Base-by-base conservation (phyloP, 345 rosid genomes). In the Toxicodendron radicans region DNA sequence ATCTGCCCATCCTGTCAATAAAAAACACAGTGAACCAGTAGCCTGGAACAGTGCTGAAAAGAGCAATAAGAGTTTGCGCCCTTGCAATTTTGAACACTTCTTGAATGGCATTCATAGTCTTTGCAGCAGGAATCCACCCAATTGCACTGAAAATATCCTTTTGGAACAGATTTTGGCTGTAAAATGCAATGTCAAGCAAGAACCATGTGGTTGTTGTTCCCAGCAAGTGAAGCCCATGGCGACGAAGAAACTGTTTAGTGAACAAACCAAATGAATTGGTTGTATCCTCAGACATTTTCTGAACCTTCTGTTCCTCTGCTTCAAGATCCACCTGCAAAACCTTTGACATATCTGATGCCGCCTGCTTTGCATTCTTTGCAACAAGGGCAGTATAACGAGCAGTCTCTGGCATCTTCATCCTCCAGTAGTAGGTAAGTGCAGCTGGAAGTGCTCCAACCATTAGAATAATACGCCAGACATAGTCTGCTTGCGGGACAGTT, bases 321-420 rank as follows among this genome's bases (percentile, higher is more conserved):
- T 88, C 85, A 17, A 91, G 70, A 52, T 92, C 92, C 32, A 89
- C 75, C 75, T 92, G 92, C 74, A 92, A 58, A 68, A 92, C 97
- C 79, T 88, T 91, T 3, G 97, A 88, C 97, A 91, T 92, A 60
- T 91, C 92, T 0, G 93, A 72, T 5, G 93, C 91, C 3, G 97
- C 98, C 78, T 81, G 91, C 43, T 90, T 81, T 1, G 86, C 83
- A 35, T 93, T 85, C 83, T 89, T 89, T 11, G 95, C 98, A 2
- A 93, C 95, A 18, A 93, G 93, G 38, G 98, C 93, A 0, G 98
- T 93, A 85, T 88, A 93, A 74, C 97, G 89, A 0, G 98, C 93
- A 2, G 98, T 93, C 70, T 93, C 98, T 1, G 98, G 97, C 98
- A 93, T 89, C 82, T 93, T 93, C 79, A 88, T 70, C 69, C 98